Evolutionary conservation across 2,329 filamentous ascomycete genomes (phyloP), one percentile per base, ranked within the genome.

Genomic region (Cadophora gregata): DNA sequence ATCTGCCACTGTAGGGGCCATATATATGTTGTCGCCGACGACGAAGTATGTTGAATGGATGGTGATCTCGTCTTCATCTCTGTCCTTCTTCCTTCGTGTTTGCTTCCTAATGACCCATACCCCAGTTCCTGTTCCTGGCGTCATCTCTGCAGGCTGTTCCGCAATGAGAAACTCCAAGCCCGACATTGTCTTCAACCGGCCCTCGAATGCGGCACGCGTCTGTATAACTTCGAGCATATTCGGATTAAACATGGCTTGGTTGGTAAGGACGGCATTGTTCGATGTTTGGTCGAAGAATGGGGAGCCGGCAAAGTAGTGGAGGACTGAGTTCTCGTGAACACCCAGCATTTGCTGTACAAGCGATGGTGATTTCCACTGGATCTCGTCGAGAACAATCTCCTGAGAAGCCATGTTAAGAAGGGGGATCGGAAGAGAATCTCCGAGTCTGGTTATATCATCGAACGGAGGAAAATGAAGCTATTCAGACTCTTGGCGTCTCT

Each of bases 21-120:
- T 87, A 75, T 90, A 90, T 3, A 91, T 85, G 62, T 90, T 88
- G 70, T 89, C 86, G 0, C 87, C 88, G 0, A 89, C 83, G 2
- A 91, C 82, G 73, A 89, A 90, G 74, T 90, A 91, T 2, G 84
- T 84, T 4, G 84, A 81, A 47, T 88, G 84, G 0, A 90, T 81
- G 1, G 78, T 84, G 29, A 90, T 81, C 67, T 89, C 86, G 70
- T 89, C 87, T 29, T 87, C 84, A 16, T 82, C 79, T 5, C 81
- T 81, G 48, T 82, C 80, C 16, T 82, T 80, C 78, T 89, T 88
- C 67, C 85, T 82, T 59, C 88, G 81, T 29, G 84, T 87, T 78
- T 91, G 88, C 80, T 90, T 90, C 74, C 87, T 84, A 71, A 91
- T 89, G 31, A 90, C 86, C 88, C 88, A 91, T 9, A 90, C 87